Evolutionary conservation across 2,329 filamentous ascomycete species (phyloP), one percentile per base, ranked within the genome.

Genomic region (Aspergillus neoniger): DNA sequence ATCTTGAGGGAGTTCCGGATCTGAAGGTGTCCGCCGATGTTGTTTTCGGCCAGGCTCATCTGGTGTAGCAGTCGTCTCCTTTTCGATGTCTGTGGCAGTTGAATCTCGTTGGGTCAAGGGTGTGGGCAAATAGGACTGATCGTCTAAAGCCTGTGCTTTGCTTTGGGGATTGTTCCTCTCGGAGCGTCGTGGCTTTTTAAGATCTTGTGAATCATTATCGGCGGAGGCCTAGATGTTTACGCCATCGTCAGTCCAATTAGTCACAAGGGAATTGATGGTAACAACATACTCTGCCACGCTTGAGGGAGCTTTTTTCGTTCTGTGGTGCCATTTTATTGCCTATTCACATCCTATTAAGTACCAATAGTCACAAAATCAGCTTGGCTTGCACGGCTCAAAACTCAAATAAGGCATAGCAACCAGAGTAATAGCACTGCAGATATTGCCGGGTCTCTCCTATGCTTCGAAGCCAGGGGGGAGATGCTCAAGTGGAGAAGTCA

Each of bases 181-280:
- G 48, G 91, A 92, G 60, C 91, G 87, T 64, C 94, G 89, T 61
- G 90, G 88, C 76, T 96, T 96, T 84, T 97, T 97, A 64, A 84
- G 80, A 63, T 92, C 89, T 64, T 78, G 75, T 41, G 70, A 72
- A 67, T 85, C 82, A 58, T 88, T 86, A 68, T 86, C 87, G 55
- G 85, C 81, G 44, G 89, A 91, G 68, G 82, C 84, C 90, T 93
- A 77, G 66, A 73, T 47, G 51, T 32, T 61, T 56, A 68, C 64
- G 66, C 69, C 59, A 72, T 67, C 57, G 65, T 65, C 19, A 63
- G 56, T 62, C 12, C 38, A 36, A 36, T 15, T 32, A 32, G 10
- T 36, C 65, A 59, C 61, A 60, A 63, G 63, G 61, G 54, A 32
- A 64, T 36, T 14, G 59, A 63, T 59, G 66, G 23, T 7, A 28